Evolutionary conservation across 305 asterid genomes (phyloP), one percentile per base, ranked within the genome.

Genomic region (Fraxinus xanthoxyloides): DNA sequence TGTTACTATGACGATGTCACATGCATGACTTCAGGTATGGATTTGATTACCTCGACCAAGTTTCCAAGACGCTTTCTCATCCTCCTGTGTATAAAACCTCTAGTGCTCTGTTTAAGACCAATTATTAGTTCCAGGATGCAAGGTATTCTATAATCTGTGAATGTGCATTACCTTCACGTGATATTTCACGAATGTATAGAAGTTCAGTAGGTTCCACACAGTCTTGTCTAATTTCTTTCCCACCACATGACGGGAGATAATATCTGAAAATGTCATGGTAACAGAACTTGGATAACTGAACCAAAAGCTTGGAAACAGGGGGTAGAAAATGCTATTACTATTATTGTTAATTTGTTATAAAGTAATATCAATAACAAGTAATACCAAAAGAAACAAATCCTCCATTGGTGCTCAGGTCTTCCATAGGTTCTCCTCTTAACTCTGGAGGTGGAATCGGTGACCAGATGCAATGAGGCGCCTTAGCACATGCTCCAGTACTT

Each of bases 351-450:
- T 61, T 61, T 61, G 6, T 61, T 21, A 1, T 21, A 13, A 3
- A 24, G 10, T 13, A 65, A 65, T 46, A 24, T 17, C 3, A 85
- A 54, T 38, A 74, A 69, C 6, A 56, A 15, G 48, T 51, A 40
- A 65, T 94, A 94, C 99, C 98, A 46, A 94, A 95, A 79, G 95
- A 90, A 76, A 93, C 92, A 78, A 95, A 95, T 79, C 98, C 99
- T 59, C 92, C 95, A 72, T 93, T 93, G 56, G 98, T 95, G 89
- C 97, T 89, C 32, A 95, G 89, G 75, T 93, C 98, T 85, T 92
- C 92, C 74, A 95, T 94, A 36, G 85, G 79, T 90, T 93, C 98
- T 84, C 99, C 99, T 87, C 97, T 91, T 82, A 94, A 75, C 87
- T 93, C 98, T 2, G 91, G 90, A 74, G 99, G 98, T n/a, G 98